A percentile compares a stretch with the other conserved stretches of the same genome.
phyloP scores from a whole-genome alignment of 345 rosid species.

The Pugionium cornutum region DNA sequence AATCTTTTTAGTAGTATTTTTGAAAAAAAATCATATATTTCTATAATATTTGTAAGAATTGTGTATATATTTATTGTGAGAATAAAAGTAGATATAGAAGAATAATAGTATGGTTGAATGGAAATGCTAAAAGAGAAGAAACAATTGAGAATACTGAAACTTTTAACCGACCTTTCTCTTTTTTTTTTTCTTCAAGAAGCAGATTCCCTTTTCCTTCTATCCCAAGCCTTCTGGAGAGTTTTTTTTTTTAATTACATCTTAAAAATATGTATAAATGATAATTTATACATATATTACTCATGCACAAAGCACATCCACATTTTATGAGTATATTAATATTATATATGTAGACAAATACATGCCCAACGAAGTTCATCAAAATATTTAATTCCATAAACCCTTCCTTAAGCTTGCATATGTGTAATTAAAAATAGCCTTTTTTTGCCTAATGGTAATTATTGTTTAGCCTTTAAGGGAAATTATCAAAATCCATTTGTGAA shows the following conservation, averaged over 20 bases:
- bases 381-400: too few relatives aligned
- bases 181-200: constrained; percentile 5
- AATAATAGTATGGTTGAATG: background rate
- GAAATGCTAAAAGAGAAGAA: background rate
- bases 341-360: too few relatives aligned
- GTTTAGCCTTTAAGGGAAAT: too few relatives aligned
- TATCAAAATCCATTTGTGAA: too few relatives aligned
- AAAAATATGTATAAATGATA: background rate
- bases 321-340: too few relatives aligned
- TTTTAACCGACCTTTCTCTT: background rate
- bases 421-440: too few relatives aligned
- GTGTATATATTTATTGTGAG: background rate
- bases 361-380: too few relatives aligned
- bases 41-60: background rate
- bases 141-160: background rate
- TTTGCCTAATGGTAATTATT: too few relatives aligned
- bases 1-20: too few relatives aligned
- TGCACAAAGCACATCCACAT: background rate
- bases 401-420: too few relatives aligned
- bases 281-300: background rate
- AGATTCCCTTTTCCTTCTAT: constrained; percentile 35
- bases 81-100: background rate
- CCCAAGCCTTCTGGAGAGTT: constrained; percentile 25
- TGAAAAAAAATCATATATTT: too few relatives aligned
- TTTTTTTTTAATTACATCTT: too few relatives aligned